Base-by-base conservation (phyloP, 768 basidiomycete genomes). In the Calocybe cyanea region DNA sequence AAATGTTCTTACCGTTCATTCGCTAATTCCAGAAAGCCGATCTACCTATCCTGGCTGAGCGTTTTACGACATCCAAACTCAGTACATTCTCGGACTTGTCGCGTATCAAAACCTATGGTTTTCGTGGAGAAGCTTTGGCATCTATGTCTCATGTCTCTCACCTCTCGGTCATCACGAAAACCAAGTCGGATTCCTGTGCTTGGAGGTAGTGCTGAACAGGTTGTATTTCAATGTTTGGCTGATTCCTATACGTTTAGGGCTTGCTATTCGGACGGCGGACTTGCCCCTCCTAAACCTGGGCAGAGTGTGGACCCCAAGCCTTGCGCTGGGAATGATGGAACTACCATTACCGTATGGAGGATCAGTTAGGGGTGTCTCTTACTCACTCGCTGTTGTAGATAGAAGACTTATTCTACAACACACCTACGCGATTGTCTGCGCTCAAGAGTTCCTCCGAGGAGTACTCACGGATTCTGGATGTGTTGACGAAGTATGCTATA, bases 11-110 rank as follows among this genome's bases (percentile, higher is more conserved):
- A 11, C 25, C 11, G 25, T 6, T 33, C 17, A 41, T 2, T 23
- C 23, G 18, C 21, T 11, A 32, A 4, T 47, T 28, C 19, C 56
- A 96, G 92, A 92, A 87, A 80, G 61, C 73, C 7, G 94, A 97
- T 58, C 70, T 99, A 2, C 84, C 91, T 1, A 84, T 99, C 17
- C 75, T 99, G 4, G 94, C 95, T 32, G 88, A 94, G 62, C 76
- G 96, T 5, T 97, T 95, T 60, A 95, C 95, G 11, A 99, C 96
- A 0, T 95, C 92, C 2, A 99, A 98, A 59, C 67, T 99, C 4
- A 77, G 81, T 1, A 78, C 80, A 0, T 99, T 92, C 57, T 83
- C 87, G 3, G 96, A 99, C 59, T 63, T 99, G 43, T 80, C 83
- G 25, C 73, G 71, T n/a, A 73, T 99, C 28, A 74, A 78, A 2